Evolutionary conservation across 352 stramenopile species (phyloP).

Genomic region (Elongisporangium senticosum): DNA sequence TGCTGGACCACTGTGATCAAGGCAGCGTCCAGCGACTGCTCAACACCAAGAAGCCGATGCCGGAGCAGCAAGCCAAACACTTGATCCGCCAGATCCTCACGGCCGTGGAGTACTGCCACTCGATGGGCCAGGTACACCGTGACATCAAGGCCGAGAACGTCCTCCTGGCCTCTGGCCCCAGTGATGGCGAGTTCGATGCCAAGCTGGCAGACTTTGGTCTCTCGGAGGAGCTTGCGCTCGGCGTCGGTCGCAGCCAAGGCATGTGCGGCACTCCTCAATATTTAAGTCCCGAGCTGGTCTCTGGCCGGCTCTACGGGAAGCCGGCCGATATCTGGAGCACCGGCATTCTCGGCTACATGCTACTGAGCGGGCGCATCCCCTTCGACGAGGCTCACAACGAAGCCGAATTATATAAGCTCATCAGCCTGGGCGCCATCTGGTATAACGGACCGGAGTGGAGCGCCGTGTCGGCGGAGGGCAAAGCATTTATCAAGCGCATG

Average conservation of each 20-base stretch:
- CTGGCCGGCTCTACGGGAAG: slow-evolving; percentile 85
- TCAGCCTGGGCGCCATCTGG: slow-evolving; percentile 88
- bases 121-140: slow-evolving; percentile 87
- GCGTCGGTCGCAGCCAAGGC: slow-evolving; percentile 82
- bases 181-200: slow-evolving; percentile 68
- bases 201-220: slow-evolving; percentile 91
- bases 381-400: slow-evolving; percentile 52
- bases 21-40: slow-evolving; percentile 82
- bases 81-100: slow-evolving; percentile 75
- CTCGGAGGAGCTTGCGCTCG: slow-evolving; percentile 86
- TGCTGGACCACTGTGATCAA: slow-evolving; percentile 82
- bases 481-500: slow-evolving; percentile 84
- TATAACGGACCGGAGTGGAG: slow-evolving; percentile 88
- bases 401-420: slow-evolving; percentile 67
- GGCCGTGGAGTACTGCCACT: slow-evolving; percentile 84
- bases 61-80: slow-evolving; percentile 55
- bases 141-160: slow-evolving; percentile 86
- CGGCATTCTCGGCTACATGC: slow-evolving; percentile 95
- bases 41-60: slow-evolving; percentile 45
- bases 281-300: slow-evolving; percentile 94
- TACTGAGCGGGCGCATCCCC: slow-evolving; percentile 54
- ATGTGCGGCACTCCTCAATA: slow-evolving; percentile 96
- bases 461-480: slow-evolving; percentile 67
- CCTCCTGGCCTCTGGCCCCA: slow-evolving; percentile 34
- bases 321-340: slow-evolving; percentile 94